phyloP scores from a whole-genome alignment of 495 filamentous ascomycete genomes.

The Chaetomium fimeti region DNA sequence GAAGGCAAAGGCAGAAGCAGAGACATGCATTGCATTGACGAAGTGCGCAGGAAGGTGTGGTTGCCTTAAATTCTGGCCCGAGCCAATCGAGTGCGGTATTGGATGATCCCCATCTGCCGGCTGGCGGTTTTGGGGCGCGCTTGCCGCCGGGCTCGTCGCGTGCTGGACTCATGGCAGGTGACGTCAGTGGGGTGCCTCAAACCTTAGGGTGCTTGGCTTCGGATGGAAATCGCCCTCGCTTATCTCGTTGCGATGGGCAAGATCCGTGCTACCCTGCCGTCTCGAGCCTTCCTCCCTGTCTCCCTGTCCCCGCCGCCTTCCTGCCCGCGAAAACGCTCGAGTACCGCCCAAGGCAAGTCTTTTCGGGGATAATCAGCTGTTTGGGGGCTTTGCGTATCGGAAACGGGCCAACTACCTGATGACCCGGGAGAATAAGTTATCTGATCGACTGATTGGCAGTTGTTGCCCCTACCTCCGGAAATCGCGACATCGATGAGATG shows the following conservation, averaged over 20 bases:
- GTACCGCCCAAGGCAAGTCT: background rate
- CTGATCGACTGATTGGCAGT: background rate
- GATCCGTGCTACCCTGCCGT: slow-evolving; percentile 12
- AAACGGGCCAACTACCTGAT: too few species aligned
- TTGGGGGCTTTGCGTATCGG: background rate
- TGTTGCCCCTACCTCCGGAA: background rate
- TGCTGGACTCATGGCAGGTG: slow-evolving; percentile 10
- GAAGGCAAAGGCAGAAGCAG: background rate
- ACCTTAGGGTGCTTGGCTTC: slow-evolving; percentile 3
- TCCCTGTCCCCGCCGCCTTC: too few species aligned
- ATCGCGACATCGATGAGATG: background rate
- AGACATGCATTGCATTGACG: slow-evolving; percentile 4
- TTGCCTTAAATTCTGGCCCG: background rate
- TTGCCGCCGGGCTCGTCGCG: slow-evolving; percentile 15
- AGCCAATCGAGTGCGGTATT: background rate
- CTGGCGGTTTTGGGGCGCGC: slow-evolving; percentile 14
- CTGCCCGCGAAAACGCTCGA: too few species aligned
- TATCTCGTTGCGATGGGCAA: slow-evolving; percentile 9
- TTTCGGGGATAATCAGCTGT: slow-evolving; percentile 1
- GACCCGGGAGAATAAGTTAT: background rate
- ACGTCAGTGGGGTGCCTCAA: slow-evolving; percentile 17
- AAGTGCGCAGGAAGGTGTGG: background rate
- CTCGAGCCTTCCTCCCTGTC: background rate
- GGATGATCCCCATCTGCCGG: slow-evolving; percentile 1
- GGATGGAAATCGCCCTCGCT: slow-evolving; percentile 15